phyloP scores from a whole-genome alignment of 306 rosid species.

The Alnus rubra region DNA sequence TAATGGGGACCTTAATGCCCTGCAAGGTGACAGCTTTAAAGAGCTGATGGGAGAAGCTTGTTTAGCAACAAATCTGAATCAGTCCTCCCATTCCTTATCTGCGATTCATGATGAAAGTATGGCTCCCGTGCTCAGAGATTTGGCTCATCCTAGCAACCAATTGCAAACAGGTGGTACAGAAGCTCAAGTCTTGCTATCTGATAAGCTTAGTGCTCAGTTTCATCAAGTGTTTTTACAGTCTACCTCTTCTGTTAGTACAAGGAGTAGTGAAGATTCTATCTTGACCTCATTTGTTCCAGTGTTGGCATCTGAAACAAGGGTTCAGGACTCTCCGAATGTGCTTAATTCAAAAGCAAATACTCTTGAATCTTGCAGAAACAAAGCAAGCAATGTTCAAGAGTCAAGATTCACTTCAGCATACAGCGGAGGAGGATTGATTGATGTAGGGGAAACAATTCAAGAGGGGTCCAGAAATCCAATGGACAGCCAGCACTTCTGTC shows the following conservation, averaged over 20 bases:
- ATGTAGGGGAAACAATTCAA: constrained; percentile 30
- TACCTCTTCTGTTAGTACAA: constrained; percentile 33
- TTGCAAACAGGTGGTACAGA: constrained; percentile 17
- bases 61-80: constrained; percentile 25
- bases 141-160: constrained; percentile 29
- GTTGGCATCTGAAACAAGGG: constrained; percentile 30
- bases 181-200: constrained; percentile 26
- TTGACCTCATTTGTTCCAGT: constrained; percentile 46
- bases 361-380: constrained; percentile 28
- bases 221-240: constrained; percentile 28
- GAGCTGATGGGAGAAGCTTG: constrained; percentile 30
- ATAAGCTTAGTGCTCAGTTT: constrained; percentile 9
- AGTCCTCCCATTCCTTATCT: constrained; percentile 26
- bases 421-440: constrained; percentile 18
- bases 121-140: constrained; percentile 25
- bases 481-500: constrained; percentile 30
- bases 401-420: constrained; percentile 24
- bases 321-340: constrained; percentile 34
- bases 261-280: constrained; percentile 42
- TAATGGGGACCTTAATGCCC: constrained; percentile 32
- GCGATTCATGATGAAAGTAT: constrained; percentile 22
- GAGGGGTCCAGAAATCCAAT: constrained; percentile 28
- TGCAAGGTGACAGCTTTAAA: constrained; percentile 24
- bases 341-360: constrained; percentile 24
- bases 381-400: constrained; percentile 22